A percentile compares a stretch with the other conserved stretches of the same genome.
Evolutionary conservation across 805 yeast species (phyloP).

Genomic region (Ogataea ramenticola): DNA sequence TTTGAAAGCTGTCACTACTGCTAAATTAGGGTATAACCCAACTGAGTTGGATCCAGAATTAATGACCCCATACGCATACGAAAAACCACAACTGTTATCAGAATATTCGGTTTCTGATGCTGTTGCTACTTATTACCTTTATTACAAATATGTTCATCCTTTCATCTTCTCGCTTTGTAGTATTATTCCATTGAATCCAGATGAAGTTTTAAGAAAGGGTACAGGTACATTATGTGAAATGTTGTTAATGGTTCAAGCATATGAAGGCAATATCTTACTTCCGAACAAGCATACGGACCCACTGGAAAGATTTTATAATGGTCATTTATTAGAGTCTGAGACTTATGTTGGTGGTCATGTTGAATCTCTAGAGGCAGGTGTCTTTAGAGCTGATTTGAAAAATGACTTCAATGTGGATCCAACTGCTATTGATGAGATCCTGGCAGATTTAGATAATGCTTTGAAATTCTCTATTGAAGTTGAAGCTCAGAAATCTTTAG

Average conservation of each 20-base stretch:
- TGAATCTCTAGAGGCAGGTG: conserved; percentile 96
- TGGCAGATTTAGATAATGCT: conserved; percentile 67
- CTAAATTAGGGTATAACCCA: conserved; percentile 93
- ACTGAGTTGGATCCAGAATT: conserved; percentile 94
- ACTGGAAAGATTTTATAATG: conserved; percentile 88
- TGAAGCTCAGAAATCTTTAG: conserved; percentile 66
- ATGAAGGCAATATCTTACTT: conserved; percentile 61
- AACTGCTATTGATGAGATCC: conserved; percentile 70
- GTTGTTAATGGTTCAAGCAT: conserved; percentile 95
- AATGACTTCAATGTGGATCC: conserved; percentile 75
- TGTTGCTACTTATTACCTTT: conserved; percentile 93
- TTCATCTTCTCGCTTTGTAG: conserved; percentile 93
- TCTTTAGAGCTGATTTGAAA: conserved; percentile 82
- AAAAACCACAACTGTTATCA: conserved; percentile 84
- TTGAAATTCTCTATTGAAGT: conserved; percentile 77
- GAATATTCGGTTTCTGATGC: conserved; percentile 99
- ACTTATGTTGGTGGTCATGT: conserved; percentile 99
- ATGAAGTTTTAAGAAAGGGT: conserved; percentile 92
- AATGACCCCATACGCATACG: conserved; percentile 97
- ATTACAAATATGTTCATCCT: conserved; percentile 95
- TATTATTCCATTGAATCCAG: conserved; percentile 93
- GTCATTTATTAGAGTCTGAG: conserved; percentile 89
- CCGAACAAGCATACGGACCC: conserved; percentile 96
- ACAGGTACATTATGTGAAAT: conserved; percentile 98
- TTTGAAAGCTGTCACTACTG: conserved; percentile 93